Conservation (phyloP, 768 basidiomycete genomes). For the Boletus huronensis region DNA sequence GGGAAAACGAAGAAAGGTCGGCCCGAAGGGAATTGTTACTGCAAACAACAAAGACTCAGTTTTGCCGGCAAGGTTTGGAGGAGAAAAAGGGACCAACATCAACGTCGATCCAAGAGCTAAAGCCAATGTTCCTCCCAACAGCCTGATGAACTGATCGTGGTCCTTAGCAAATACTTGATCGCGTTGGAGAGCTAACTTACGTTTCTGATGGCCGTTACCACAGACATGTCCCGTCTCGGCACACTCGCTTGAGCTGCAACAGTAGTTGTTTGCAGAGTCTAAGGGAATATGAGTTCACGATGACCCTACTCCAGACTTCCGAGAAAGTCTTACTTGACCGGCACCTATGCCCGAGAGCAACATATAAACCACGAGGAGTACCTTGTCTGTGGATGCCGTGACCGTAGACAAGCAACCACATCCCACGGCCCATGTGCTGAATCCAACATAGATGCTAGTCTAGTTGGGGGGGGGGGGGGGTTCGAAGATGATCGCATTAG, state of each 20-base stretch:
- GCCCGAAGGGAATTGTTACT: slow-evolving; percentile 48
- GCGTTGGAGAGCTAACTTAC: slow-evolving; percentile 30
- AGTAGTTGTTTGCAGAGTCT: slow-evolving; percentile 63
- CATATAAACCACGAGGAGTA: slow-evolving; percentile 57
- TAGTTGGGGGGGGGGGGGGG: neutral
- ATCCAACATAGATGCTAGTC: slow-evolving; percentile 50
- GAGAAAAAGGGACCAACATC: slow-evolving; percentile 37
- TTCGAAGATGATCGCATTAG: neutral
- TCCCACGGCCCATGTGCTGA: slow-evolving; percentile 64
- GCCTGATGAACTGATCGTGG: slow-evolving; percentile 52
- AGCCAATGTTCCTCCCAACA: slow-evolving; percentile 66
- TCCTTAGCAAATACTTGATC: neutral
- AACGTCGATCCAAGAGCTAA: slow-evolving; percentile 61
- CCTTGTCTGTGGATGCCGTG: slow-evolving; percentile 43
- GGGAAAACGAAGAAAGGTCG: slow-evolving; percentile 37
- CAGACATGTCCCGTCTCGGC: slow-evolving; percentile 67
- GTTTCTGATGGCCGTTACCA: slow-evolving; percentile 67
- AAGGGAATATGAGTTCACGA: neutral
- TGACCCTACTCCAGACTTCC: neutral
- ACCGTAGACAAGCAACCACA: slow-evolving; percentile 70
- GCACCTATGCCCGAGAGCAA: slow-evolving; percentile 57
- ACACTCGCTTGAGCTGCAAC: slow-evolving; percentile 75
- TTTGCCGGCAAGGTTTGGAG: neutral
- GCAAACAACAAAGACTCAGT: neutral
- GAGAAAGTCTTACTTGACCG: slow-evolving; percentile 43